Conservation (phyloP, 805 yeast species). For the Ogataea nitratoaversa region DNA sequence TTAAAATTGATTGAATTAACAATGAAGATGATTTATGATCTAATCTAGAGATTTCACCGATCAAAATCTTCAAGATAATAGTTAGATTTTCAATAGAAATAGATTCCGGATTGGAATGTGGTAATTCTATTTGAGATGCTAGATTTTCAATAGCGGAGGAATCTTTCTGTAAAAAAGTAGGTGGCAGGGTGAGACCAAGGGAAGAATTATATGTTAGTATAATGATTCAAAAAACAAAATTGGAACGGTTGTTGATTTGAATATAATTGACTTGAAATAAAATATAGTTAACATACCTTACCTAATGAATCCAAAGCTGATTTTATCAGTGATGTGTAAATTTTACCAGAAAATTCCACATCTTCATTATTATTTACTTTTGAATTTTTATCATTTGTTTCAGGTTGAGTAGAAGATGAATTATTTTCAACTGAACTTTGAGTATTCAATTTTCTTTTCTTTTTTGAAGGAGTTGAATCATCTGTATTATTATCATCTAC, state of each 20-base stretch:
- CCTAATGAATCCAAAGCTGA: constrained; percentile 71
- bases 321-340: constrained; percentile 41
- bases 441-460: neutral
- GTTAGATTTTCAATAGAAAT: constrained; percentile 49
- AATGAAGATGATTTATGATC: constrained; percentile 51
- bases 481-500: neutral
- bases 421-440: neutral
- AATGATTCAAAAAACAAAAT: too few species aligned
- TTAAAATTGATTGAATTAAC: constrained; percentile 59
- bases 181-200: too few species aligned
- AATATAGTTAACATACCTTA: constrained; percentile 36
- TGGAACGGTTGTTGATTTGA: constrained; percentile 6
- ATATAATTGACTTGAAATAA: constrained; percentile 4
- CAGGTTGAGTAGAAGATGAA: too few species aligned
- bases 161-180: constrained; percentile 35
- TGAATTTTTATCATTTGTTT: neutral
- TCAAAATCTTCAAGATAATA: constrained; percentile 52
- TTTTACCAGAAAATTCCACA: constrained; percentile 20
- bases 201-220: too few species aligned
- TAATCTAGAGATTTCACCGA: constrained; percentile 62
- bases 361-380: constrained; percentile 1
- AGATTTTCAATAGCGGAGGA: constrained; percentile 52
- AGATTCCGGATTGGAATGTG: constrained; percentile 48
- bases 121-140: constrained; percentile 54
- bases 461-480: neutral